Conservation (phyloP, 176 grass and related monocot genomes). For the Musa beccarii region DNA sequence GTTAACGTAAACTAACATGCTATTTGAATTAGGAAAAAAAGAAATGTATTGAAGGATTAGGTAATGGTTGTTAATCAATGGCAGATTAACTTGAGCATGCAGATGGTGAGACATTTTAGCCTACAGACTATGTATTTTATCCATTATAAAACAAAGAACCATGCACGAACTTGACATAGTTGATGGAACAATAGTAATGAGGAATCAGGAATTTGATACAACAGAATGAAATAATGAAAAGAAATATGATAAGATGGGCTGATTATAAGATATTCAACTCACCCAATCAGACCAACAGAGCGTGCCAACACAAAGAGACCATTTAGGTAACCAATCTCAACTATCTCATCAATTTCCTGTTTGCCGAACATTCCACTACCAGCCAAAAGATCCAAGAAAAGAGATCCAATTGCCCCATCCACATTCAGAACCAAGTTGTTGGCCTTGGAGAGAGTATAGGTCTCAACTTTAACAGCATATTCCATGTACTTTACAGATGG, state of each 20-base stretch:
- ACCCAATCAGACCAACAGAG: slow-evolving; percentile 86
- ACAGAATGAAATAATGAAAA: background rate
- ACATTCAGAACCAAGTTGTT: background rate
- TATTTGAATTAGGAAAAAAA: background rate
- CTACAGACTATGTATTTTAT: no score
- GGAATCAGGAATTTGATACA: background rate
- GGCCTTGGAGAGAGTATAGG: background rate
- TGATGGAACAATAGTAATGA: background rate
- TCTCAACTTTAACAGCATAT: slow-evolving; percentile 2
- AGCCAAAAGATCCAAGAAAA: slow-evolving; percentile 92
- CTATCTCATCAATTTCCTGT: slow-evolving; percentile 82
- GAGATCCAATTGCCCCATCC: slow-evolving; percentile 11
- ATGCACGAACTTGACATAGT: no score
- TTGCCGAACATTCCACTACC: slow-evolving; percentile 92
- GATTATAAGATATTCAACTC: slow-evolving; percentile 5
- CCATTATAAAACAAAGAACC: no score
- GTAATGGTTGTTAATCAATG: no score
- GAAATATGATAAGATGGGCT: background rate
- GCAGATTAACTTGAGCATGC: no score
- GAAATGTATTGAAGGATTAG: background rate
- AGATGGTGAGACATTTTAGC: no score
- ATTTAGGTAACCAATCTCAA: slow-evolving; percentile 88
- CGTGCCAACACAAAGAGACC: slow-evolving; percentile 89
- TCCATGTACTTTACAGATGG: background rate
- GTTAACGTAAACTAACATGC: background rate